These are phyloP conservation scores for Carpinus viminea DNA, from an alignment of 306 rosid species.

Conservation along the genomic window DNA sequence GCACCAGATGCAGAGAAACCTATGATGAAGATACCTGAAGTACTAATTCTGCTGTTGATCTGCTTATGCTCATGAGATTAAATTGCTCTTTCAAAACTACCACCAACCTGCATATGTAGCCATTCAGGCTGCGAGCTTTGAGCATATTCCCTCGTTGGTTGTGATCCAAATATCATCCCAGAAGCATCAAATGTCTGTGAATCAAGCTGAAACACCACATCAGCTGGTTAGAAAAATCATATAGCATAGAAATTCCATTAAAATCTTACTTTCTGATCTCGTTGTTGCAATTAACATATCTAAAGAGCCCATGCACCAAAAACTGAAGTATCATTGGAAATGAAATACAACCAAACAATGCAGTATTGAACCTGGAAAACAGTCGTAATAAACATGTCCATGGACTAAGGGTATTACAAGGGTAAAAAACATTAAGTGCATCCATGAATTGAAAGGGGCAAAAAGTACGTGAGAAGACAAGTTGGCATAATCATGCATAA, in stretches of 20 bases:
- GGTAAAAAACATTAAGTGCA: not conserved
- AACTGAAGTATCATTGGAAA: not conserved
- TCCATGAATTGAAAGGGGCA: not conserved
- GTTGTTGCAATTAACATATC: not conserved
- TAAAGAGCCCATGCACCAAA: not conserved
- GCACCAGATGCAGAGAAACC: conserved; percentile 39
- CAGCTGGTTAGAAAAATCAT: conserved; percentile 27
- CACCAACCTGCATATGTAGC: conserved; percentile 90
- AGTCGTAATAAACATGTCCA: not conserved
- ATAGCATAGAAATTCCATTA: not conserved
- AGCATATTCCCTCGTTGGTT: conserved; percentile 60
- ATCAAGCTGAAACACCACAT: conserved; percentile 50
- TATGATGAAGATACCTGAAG: conserved; percentile 14
- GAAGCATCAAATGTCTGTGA: conserved; percentile 67
- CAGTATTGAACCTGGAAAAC: not conserved
- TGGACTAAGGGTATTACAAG: not conserved
- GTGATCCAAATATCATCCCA: conserved; percentile 69
- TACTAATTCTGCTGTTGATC: conserved; percentile 19
- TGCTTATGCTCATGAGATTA: conserved; percentile 31
- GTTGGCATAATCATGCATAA: not conserved
- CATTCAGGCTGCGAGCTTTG: conserved; percentile 72
- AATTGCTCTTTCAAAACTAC: conserved; percentile 64
- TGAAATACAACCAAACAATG: not conserved
- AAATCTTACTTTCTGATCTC: not conserved
- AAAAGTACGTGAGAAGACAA: not conserved